Evolutionary conservation across 441 rosid species (phyloP).

Genomic region (Mallotus japonicus): DNA sequence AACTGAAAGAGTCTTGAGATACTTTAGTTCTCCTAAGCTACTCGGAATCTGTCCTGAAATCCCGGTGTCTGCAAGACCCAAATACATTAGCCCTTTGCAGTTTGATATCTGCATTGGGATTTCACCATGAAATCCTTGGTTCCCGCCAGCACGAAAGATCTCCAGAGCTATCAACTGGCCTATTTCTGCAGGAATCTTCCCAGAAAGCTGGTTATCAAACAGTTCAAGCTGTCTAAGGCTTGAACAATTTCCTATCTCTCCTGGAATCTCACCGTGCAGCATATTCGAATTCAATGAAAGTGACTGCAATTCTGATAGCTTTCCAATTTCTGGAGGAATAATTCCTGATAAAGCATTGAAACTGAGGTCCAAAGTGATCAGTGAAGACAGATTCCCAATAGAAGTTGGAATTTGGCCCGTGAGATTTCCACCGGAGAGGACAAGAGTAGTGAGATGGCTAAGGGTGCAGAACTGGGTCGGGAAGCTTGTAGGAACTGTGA

Average conservation of each 20-base stretch:
- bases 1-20: conserved; percentile 54
- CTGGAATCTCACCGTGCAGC: conserved; percentile 47
- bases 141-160: conserved; percentile 66
- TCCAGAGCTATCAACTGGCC: conserved; percentile 42
- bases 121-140: conserved; percentile 50
- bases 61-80: conserved; percentile 76
- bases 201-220: conserved; percentile 60
- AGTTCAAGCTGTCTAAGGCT: conserved; percentile 51
- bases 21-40: conserved; percentile 52
- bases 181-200: conserved; percentile 53
- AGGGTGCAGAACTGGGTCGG: conserved; percentile 52
- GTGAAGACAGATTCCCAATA: conserved; percentile 51
- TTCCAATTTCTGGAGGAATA: conserved; percentile 56
- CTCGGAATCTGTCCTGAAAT: conserved; percentile 57
- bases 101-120: conserved; percentile 59
- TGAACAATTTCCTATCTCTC: conserved; percentile 51
- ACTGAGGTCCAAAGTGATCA: conserved; percentile 59
- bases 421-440: conserved; percentile 52
- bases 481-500: conserved; percentile 43
- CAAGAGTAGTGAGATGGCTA: conserved; percentile 41
- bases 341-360: conserved; percentile 52
- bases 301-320: conserved; percentile 32
- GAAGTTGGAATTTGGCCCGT: conserved; percentile 52
- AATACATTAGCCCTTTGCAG: conserved; percentile 42
- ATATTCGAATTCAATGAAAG: conserved; percentile 51